Percentiles rank a stretch among this genome's conserved stretches.
phyloP scores from a whole-genome alignment of 441 rosid genomes.

The Adansonia grandidieri region DNA sequence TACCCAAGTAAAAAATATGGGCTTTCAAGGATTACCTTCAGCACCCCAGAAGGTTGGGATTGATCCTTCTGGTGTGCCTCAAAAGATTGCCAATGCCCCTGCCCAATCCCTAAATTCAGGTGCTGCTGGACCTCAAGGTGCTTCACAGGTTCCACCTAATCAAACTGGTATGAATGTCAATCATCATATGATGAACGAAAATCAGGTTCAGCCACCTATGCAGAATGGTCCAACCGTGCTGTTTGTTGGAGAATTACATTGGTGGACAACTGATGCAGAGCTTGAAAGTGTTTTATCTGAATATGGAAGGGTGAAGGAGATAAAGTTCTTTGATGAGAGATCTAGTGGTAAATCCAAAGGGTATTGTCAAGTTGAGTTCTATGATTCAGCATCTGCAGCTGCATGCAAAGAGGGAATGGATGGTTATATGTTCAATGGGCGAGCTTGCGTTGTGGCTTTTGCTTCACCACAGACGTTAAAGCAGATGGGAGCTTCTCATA shows the following conservation, averaged over 20 bases:
- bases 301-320: constrained; percentile 86
- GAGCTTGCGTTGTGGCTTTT: constrained; percentile 93
- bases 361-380: constrained; percentile 90
- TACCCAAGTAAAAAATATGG: constrained; percentile 46
- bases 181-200: constrained; percentile 56
- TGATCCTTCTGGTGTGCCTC: constrained; percentile 50
- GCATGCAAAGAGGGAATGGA: constrained; percentile 95
- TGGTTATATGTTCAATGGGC: constrained; percentile 78
- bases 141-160: constrained; percentile 52
- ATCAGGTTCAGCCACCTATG: constrained; percentile 60
- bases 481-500: constrained; percentile 78
- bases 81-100: constrained; percentile 52
- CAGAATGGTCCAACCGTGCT: constrained; percentile 85
- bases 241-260: constrained; percentile 92
- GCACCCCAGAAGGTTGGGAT: constrained; percentile 41
- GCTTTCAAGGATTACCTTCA: constrained; percentile 53
- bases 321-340: constrained; percentile 89
- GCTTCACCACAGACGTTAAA: constrained; percentile 86
- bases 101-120: constrained; percentile 50
- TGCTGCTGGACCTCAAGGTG: constrained; percentile 46
- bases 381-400: constrained; percentile 68
- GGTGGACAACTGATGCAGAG: constrained; percentile 99
- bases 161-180: constrained; percentile 55
- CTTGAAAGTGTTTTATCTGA: constrained; percentile 77
- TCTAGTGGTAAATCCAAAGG: constrained; percentile 98